A percentile compares a stretch with the other conserved stretches of the same genome.
phyloP scores from a whole-genome alignment of 768 basidiomycete species.

The Amanita rimosa region DNA sequence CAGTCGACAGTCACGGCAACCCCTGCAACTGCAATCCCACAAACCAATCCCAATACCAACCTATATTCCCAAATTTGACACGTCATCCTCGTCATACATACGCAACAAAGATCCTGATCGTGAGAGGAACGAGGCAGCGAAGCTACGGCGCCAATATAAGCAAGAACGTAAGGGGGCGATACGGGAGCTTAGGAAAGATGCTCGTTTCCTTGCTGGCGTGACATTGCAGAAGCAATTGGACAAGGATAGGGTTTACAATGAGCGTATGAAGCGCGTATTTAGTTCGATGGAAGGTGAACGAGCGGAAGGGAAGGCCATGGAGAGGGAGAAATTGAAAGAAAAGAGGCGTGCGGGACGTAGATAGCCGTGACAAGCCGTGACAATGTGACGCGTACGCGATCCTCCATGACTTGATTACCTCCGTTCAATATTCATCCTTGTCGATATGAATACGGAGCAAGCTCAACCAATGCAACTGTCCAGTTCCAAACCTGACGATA shows the following conservation, averaged over 20 bases:
- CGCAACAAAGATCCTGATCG: slow-evolving; percentile 84
- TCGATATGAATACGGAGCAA: slow-evolving; percentile 12
- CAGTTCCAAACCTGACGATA: neutral
- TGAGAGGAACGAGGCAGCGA: slow-evolving; percentile 78
- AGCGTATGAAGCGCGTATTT: slow-evolving; percentile 75
- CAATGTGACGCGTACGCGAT: neutral
- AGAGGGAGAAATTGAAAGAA: slow-evolving; percentile 68
- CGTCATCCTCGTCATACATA: slow-evolving; percentile 58
- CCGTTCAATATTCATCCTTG: no score
- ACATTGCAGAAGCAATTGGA: slow-evolving; percentile 75
- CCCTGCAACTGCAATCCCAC: slow-evolving; percentile 82
- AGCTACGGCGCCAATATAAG: slow-evolving; percentile 82
- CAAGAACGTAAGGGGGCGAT: slow-evolving; percentile 97
- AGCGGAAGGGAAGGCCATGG: slow-evolving; percentile 90
- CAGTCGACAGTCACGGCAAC: slow-evolving; percentile 56
- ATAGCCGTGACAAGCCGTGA: slow-evolving; percentile 19
- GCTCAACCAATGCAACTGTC: slow-evolving; percentile 18
- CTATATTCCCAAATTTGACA: slow-evolving; percentile 90
- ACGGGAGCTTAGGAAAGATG: slow-evolving; percentile 91
- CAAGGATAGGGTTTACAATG: slow-evolving; percentile 75
- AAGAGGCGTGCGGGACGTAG: slow-evolving; percentile 72
- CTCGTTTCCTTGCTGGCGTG: slow-evolving; percentile 83
- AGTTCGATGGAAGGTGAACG: slow-evolving; percentile 75
- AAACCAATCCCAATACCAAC: slow-evolving; percentile 94
- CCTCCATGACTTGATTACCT: neutral